Base-by-base conservation (phyloP, 179 eudicot species). In the Actinidia arguta region DNA sequence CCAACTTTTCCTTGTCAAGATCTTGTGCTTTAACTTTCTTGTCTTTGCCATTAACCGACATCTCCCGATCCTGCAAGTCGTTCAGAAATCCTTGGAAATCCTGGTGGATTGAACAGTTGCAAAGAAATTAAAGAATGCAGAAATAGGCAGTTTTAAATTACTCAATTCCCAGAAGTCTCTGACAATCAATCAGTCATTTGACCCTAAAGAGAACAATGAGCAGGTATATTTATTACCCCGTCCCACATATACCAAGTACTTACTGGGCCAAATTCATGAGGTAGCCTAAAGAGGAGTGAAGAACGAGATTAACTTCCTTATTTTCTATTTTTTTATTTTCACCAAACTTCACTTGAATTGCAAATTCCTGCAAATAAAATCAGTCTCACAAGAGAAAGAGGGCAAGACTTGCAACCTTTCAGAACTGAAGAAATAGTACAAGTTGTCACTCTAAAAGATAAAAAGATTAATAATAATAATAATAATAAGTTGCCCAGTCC, bases 41-140 rank as follows among this genome's bases (percentile, higher is more conserved):
- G 75, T 92, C 94, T 85, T 90, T 93, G 77, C 87, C 93, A 70
- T 87, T 85, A 24, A 88, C 66, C 27, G 96, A 86, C 78, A 83
- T 83, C 47, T 97, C 99, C 98, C 94, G 92, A 51, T 92, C 92
- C 89, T 95, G 94, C 85, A 97, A 89, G 80, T 92, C 92, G 88
- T 78, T 93, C 76, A 97, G 78, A 83, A 97, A 88, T 54, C 97
- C 99, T 88, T 94, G 86, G 83, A 91, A 92, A 88, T 92, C 92
- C 97, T 95, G 90, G 25, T 73, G 22, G 42, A 44, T 25, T 67
- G 78, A 71, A 82, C 67, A 75, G 74, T 62, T 42, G 11, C 8
- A 8, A 24, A 46, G 25, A 63, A 48, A 68, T 27, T 69, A 66
- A 8, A 59, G 5, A 27, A 59, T 18, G 61, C 44, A 73, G 71